Conservation (phyloP, 768 basidiomycete genomes). For the Tulasnella sp. region DNA sequence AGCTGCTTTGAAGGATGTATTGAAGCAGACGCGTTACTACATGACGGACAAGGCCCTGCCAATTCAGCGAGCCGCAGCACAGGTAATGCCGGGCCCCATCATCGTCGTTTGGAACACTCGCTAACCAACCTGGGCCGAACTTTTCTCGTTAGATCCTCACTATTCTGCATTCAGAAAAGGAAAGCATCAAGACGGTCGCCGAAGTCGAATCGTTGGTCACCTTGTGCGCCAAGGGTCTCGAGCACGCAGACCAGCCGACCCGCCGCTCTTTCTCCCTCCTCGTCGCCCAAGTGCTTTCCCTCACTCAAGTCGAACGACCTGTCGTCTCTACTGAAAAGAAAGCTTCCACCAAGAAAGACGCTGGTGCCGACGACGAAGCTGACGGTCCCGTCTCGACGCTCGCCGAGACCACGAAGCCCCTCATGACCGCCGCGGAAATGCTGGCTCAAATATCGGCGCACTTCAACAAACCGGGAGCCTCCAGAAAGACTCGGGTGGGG, state of each 20-base stretch:
- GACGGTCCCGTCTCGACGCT: conserved; percentile 50
- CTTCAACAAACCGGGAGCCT: conserved; percentile 72
- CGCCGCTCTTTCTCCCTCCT: conserved; percentile 79
- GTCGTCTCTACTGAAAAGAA: conserved; percentile 56
- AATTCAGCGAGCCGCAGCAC: conserved; percentile 81
- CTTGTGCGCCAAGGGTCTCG: conserved; percentile 71
- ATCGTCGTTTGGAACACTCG: background rate
- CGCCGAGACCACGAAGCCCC: conserved; percentile 60
- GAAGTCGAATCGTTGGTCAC: conserved; percentile 80
- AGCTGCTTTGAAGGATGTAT: conserved; percentile 70
- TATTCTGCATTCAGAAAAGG: conserved; percentile 60
- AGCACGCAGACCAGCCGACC: conserved; percentile 81
- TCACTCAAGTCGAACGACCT: conserved; percentile 72
- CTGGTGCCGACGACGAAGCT: conserved; percentile 63
- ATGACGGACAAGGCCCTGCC: conserved; percentile 82
- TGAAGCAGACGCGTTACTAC: conserved; percentile 77
- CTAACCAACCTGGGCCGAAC: background rate
- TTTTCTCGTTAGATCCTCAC: conserved; percentile 50
- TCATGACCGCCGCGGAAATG: conserved; percentile 80
- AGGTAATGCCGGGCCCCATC: conserved; percentile 52
- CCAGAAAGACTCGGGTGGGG: conserved; percentile 76
- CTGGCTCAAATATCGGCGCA: conserved; percentile 73
- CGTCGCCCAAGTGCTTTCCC: conserved; percentile 79
- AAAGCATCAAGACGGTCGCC: conserved; percentile 57
- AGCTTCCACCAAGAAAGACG: conserved; percentile 54